A percentile compares a stretch with the other conserved stretches of the same genome.
Evolutionary conservation across 2,329 filamentous ascomycete species (phyloP).

Genomic region (Fusarium sp.): DNA sequence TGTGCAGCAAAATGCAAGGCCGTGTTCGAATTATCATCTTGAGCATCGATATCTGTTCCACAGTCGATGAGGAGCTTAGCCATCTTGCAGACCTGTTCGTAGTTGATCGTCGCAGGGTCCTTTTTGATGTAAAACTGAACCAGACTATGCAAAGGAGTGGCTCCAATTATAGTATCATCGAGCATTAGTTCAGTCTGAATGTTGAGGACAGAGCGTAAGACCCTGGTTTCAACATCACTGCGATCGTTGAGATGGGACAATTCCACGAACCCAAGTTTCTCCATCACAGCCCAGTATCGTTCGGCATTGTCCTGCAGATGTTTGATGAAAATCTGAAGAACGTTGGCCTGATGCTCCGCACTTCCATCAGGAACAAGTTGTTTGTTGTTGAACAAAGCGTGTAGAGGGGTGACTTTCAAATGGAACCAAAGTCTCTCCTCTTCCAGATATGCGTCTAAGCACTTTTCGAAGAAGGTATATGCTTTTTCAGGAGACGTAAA

Average conservation of each 20-base stretch:
- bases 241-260: background rate
- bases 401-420: conserved; percentile 26
- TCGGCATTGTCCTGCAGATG: conserved; percentile 30
- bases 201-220: conserved; percentile 34
- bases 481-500: conserved; percentile 19
- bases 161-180: background rate
- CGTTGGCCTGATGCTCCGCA: conserved; percentile 6
- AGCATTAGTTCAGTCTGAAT: background rate
- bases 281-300: conserved; percentile 36
- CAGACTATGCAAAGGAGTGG: conserved; percentile 33
- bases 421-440: conserved; percentile 37
- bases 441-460: conserved; percentile 37
- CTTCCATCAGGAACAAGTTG: background rate
- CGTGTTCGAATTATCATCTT: conserved; percentile 16
- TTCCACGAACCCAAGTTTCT: conserved; percentile 10
- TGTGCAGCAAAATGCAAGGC: conserved; percentile 27
- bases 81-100: conserved; percentile 8
- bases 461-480: conserved; percentile 27
- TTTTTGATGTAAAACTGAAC: background rate
- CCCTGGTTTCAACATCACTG: background rate
- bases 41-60: conserved; percentile 35
- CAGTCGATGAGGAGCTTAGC: conserved; percentile 16
- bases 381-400: conserved; percentile 30
- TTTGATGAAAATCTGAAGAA: conserved; percentile 29
- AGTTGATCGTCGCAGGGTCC: background rate